These are phyloP conservation scores for Saccharum spontaneum DNA, from an alignment of 176 grass and related monocot genomes.

Conservation along the genomic window DNA sequence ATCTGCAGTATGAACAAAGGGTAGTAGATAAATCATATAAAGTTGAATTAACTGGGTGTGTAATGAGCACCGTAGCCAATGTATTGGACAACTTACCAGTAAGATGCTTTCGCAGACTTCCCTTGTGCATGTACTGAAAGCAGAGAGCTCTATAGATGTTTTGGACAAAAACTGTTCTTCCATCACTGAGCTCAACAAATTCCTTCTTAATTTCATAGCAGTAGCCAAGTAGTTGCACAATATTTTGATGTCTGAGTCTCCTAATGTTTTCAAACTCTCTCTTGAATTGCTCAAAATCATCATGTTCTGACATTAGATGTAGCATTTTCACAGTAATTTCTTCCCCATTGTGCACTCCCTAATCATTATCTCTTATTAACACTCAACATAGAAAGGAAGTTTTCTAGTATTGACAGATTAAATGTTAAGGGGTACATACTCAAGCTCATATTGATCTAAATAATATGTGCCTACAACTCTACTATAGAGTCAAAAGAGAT, in stretches of 20 bases:
- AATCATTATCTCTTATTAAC: background rate
- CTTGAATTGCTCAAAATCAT: background rate
- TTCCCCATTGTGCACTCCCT: background rate
- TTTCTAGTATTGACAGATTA: too few species aligned
- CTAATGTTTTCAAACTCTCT: background rate
- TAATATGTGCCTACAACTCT: too few species aligned
- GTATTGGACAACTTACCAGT: background rate
- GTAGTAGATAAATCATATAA: background rate
- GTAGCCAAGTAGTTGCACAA: background rate
- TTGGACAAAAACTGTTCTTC: background rate
- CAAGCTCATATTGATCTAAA: too few species aligned
- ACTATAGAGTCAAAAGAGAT: too few species aligned
- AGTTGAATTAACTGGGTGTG: background rate
- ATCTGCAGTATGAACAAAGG: background rate
- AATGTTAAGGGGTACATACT: too few species aligned
- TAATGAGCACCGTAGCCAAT: background rate
- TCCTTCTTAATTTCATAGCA: background rate
- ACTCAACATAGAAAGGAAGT: background rate
- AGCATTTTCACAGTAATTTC: background rate
- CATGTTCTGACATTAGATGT: background rate
- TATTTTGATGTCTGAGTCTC: background rate
- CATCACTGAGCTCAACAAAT: background rate
- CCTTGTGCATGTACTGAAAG: background rate
- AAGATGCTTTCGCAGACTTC: background rate
- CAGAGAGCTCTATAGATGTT: background rate